Base-by-base conservation (phyloP, 2,329 filamentous ascomycete genomes). In the Diaporthe helianthi region DNA sequence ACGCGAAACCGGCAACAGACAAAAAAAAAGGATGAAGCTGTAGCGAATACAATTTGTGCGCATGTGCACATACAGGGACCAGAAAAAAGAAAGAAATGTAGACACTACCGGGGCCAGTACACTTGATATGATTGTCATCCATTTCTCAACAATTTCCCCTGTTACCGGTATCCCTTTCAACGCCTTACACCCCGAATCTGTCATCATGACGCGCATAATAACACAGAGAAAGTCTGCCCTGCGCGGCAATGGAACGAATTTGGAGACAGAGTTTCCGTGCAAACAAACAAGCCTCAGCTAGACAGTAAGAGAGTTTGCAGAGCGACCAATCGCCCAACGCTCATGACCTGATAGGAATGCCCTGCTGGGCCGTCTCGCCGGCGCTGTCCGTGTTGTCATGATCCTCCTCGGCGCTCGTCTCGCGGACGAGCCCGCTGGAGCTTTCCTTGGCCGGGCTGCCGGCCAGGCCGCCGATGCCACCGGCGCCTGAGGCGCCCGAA, bases 381-480 rank as follows among this genome's bases (percentile, higher is more conserved):
- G 44, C 55, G 38, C 70, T 51, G 17, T 47, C 63, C 26, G 60
- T 76, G 70, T 82, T 64, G 8, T 71, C 73, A 4, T 76, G 44
- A 22, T 69, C 68, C 52, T 89, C 83, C 69, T 92, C 89, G 65
- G 82, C 88, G 77, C 90, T 97, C 8, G 92, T 93, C 81, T 94
- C 92, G 72, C 92, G 88, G 79, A 97, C 90, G 78, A 97, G 83
- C 79, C 93, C 93, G 82, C 92, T 97, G 52, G 65, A 67, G 80
- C 89, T 90, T 84, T 98, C 95, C 83, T 97, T 98, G 75, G 96
- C 89, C 1, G 95, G 94, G 79, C 92, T 96, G 72, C 92, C 90
- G 72, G 88, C 87, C 52, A 55, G 55, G 55, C 36, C 38, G 74
- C 89, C 87, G 72, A 84, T 78, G 68, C 85, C 83, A 67, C 80